Evolutionary conservation across 2,329 filamentous ascomycete species (phyloP), one percentile per base, ranked within the genome.

Genomic region (Phyllosticta paracitricarpa): DNA sequence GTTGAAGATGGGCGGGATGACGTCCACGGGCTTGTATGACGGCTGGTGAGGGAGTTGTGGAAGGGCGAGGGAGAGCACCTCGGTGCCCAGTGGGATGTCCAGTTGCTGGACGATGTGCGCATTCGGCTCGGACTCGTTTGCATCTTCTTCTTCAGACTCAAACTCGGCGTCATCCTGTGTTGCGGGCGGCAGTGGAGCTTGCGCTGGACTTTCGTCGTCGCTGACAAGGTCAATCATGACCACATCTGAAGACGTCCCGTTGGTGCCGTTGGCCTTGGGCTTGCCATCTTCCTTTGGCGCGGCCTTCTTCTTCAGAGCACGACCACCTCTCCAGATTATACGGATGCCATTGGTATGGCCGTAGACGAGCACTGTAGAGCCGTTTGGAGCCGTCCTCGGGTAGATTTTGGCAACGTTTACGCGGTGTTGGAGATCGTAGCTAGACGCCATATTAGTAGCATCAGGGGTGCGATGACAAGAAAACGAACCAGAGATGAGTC

Each of bases 281-380:
- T 68, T 67, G 62, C 68, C 67, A n/a, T 69, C 66, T 25, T 67
- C 59, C 59, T 68, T 65, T 28, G 68, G 48, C 67, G 61, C 26
- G 65, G 62, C 35, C 6, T 56, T 62, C 53, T 28, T 58, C 64
- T 78, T 78, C 61, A 82, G 76, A 0, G 74, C 72, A 30, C 75
- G 77, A 3, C 84, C 84, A 53, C 83, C 83, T 71, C 82, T 77
- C 84, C 84, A 87, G 30, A 84, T 66, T 56, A 87, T 72, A 62
- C 79, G 79, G 24, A 88, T 66, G 4, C 84, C 85, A 52, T 75
- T 76, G 52, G 82, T 79, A 65, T 85, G 80, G 55, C 81, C 84
- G 66, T 84, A 85, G 12, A 87, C 67, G 54, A 86, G 75, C 62
- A 87, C 76, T 2, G 81, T 82, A 3, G 84, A 86, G 68, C 83